phyloP scores from a whole-genome alignment of 1,284 basidiomycete genomes.

The Ganoderma lucidum region DNA sequence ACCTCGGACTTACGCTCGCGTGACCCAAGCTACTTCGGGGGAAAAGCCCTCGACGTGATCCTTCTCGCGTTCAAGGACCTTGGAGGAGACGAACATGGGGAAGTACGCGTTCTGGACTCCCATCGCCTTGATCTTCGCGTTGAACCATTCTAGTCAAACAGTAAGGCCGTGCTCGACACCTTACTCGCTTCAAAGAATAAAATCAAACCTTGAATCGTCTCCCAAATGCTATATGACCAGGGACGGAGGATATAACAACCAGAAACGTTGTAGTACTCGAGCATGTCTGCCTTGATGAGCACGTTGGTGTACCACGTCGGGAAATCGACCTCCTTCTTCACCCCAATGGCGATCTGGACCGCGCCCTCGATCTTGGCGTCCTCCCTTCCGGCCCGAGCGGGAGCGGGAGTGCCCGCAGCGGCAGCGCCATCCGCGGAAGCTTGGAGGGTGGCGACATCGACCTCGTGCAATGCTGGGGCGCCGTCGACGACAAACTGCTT shows the following conservation, averaged over 20 bases:
- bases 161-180: conserved; percentile 2
- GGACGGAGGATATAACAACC: conserved; percentile 99
- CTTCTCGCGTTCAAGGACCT: conserved; percentile 96
- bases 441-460: conserved; percentile 79
- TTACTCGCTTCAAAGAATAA: background rate
- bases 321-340: conserved; percentile 96
- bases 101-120: conserved; percentile 99
- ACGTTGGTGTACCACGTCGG: conserved; percentile 95
- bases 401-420: conserved; percentile 48
- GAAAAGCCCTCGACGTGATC: conserved; percentile 99
- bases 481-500: conserved; percentile 72
- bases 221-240: conserved; percentile 98
- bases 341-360: conserved; percentile 90
- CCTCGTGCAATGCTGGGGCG: conserved; percentile 63
- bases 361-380: conserved; percentile 87
- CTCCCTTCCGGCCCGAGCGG: conserved; percentile 67
- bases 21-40: conserved; percentile 99
- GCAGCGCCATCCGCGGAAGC: conserved; percentile 50
- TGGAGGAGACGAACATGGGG: conserved; percentile 97
- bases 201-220: conserved; percentile 85
- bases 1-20: conserved; percentile 77
- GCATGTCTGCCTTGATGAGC: conserved; percentile 98
- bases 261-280: conserved; percentile 99
- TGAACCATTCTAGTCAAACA: conserved; percentile 82
- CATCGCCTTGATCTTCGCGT: conserved; percentile 90